Percentiles rank a stretch among this genome's conserved stretches.
phyloP scores from a whole-genome alignment of 2,329 filamentous ascomycete genomes.

The Penicillium sp. region DNA sequence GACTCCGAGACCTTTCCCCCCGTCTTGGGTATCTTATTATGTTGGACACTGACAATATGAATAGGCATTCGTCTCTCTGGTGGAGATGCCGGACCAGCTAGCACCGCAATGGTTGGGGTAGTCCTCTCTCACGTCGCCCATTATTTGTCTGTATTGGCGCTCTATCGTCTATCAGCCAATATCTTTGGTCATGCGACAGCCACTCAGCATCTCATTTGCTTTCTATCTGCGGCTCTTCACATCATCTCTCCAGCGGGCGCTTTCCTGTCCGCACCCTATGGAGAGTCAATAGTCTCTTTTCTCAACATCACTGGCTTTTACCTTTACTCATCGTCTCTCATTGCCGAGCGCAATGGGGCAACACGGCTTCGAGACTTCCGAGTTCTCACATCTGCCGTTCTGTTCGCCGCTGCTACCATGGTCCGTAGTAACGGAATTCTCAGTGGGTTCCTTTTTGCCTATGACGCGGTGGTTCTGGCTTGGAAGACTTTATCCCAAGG shows the following conservation, averaged over 20 bases:
- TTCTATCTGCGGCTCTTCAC: slow-evolving; percentile 71
- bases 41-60: not conserved
- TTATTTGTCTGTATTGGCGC: slow-evolving; percentile 67
- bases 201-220: slow-evolving; percentile 39
- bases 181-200: slow-evolving; percentile 50
- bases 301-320: slow-evolving; percentile 73
- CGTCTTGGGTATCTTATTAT: not conserved
- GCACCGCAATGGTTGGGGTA: slow-evolving; percentile 57
- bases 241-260: slow-evolving; percentile 83
- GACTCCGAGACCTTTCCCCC: not conserved
- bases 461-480: slow-evolving; percentile 53
- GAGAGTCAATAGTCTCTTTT: slow-evolving; percentile 75
- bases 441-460: slow-evolving; percentile 73
- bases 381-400: slow-evolving; percentile 61
- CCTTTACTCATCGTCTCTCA: slow-evolving; percentile 58
- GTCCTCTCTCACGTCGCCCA: slow-evolving; percentile 71
- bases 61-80: slow-evolving; percentile 27
- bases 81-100: slow-evolving; percentile 22
- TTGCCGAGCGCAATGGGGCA: slow-evolving; percentile 32
- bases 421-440: slow-evolving; percentile 85
- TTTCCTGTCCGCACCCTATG: slow-evolving; percentile 84
- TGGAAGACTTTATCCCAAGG: slow-evolving; percentile 43
- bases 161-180: slow-evolving; percentile 65
- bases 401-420: slow-evolving; percentile 70
- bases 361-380: slow-evolving; percentile 44